Conservation (phyloP, 352 stramenopile genomes). For the Pythium insidiosum region DNA sequence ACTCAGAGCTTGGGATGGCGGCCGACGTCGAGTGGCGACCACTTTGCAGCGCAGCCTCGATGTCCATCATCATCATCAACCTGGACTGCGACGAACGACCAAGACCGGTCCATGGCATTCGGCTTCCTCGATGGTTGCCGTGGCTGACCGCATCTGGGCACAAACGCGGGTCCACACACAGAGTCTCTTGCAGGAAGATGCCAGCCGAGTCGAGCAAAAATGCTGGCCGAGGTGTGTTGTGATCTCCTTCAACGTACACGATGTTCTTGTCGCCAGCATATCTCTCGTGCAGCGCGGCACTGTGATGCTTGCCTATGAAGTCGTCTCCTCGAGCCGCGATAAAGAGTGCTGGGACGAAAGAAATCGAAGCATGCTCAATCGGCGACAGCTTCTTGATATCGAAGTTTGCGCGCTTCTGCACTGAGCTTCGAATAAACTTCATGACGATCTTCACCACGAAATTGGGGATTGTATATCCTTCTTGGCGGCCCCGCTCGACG, state of each 20-base stretch:
- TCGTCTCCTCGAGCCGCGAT: constrained; percentile 92
- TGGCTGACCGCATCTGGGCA: constrained; percentile 21
- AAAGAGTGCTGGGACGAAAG: constrained; percentile 97
- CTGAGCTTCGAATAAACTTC: constrained; percentile 84
- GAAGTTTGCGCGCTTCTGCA: constrained; percentile 88
- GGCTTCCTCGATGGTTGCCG: constrained; percentile 15
- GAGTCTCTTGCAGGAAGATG: constrained; percentile 94
- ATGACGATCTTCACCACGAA: constrained; percentile 91
- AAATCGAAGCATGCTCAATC: constrained; percentile 87
- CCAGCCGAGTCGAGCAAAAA: constrained; percentile 94
- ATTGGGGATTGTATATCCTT: constrained; percentile 88
- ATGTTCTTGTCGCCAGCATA: constrained; percentile 99
- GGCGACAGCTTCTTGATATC: constrained; percentile 74
- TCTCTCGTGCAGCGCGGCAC: constrained; percentile 61
- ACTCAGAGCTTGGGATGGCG: constrained; percentile 33
- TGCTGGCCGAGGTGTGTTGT: constrained; percentile 93
- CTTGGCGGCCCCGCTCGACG: constrained; percentile 91
- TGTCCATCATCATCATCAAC: constrained; percentile 48
- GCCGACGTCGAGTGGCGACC: constrained; percentile 23
- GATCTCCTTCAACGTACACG: constrained; percentile 96
- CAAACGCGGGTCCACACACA: constrained; percentile 64
- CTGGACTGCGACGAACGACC: constrained; percentile 29
- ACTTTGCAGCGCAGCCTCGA: constrained; percentile 41
- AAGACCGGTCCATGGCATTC: constrained; percentile 24
- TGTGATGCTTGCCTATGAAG: constrained; percentile 91